phyloP scores from a whole-genome alignment of 1,284 basidiomycete species.

The Ustilago cynodontis region DNA sequence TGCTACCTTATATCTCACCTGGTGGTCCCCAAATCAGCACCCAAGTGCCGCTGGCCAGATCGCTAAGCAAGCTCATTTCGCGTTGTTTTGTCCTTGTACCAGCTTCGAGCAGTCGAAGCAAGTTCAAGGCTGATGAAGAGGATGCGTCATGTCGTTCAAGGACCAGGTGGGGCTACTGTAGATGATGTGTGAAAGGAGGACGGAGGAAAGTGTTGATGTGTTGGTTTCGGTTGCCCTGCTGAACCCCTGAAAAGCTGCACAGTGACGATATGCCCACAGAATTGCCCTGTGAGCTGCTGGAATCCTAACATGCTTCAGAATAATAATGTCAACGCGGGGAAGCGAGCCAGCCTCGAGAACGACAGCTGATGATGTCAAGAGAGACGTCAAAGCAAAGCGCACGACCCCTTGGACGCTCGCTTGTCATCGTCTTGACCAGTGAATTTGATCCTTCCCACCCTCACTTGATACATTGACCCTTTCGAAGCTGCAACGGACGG shows the following conservation, averaged over 20 bases:
- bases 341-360: background rate
- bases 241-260: constrained; percentile 17
- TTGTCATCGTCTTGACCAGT: background rate
- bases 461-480: background rate
- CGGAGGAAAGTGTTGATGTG: constrained; percentile 19
- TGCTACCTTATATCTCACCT: constrained; percentile 10
- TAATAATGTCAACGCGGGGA: background rate
- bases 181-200: background rate
- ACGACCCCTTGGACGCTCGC: constrained; percentile 10
- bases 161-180: background rate
- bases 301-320: background rate
- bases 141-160: constrained; percentile 1
- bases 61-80: constrained; percentile 25
- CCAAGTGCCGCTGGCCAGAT: constrained; percentile 24
- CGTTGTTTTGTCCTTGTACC: no score
- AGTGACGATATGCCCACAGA: background rate
- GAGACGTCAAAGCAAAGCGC: background rate
- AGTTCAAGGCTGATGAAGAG: background rate
- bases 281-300: background rate
- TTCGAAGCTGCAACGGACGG: background rate
- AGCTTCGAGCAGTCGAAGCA: background rate
- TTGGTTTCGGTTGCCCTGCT: constrained; percentile 12
- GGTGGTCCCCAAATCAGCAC: constrained; percentile 30
- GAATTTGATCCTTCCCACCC: background rate
- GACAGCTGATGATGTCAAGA: constrained; percentile 2